phyloP scores from a whole-genome alignment of 805 yeast species.

The Starmerella kuoi region DNA sequence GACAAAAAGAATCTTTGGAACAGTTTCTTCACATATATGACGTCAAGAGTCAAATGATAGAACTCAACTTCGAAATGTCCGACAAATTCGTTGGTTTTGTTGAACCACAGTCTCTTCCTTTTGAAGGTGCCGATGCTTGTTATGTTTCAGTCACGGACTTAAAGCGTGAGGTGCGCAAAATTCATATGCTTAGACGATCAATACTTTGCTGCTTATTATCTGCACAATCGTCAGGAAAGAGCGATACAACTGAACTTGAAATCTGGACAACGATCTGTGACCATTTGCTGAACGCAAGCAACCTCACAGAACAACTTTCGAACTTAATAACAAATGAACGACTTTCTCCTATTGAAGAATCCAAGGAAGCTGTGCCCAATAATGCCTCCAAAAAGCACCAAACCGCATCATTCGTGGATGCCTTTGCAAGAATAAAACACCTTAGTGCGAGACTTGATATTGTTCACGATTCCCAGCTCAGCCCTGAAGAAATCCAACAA shows the following conservation, averaged over 20 bases:
- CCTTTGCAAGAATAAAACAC: constrained; percentile 16
- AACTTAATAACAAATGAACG: constrained; percentile 19
- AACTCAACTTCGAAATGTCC: constrained; percentile 18
- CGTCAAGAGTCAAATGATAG: constrained; percentile 27
- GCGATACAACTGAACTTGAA: constrained; percentile 20
- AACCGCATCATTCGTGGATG: constrained; percentile 3
- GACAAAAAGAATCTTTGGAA: constrained; percentile 26
- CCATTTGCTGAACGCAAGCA: constrained; percentile 11
- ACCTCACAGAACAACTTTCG: constrained; percentile 16
- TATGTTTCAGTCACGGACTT: constrained; percentile 24
- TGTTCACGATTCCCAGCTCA: constrained; percentile 7
- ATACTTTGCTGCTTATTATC: constrained; percentile 36
- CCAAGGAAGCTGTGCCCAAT: not conserved
- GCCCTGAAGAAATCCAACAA: constrained; percentile 4
- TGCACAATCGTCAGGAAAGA: constrained; percentile 22
- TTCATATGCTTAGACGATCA: constrained; percentile 34
- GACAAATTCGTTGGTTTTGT: constrained; percentile 15
- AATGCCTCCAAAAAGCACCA: not conserved
- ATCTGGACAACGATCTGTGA: constrained; percentile 24
- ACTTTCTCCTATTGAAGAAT: not conserved
- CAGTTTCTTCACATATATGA: constrained; percentile 37
- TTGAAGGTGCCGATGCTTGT: constrained; percentile 14
- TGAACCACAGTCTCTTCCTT: not conserved
- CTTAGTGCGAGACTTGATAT: constrained; percentile 21
- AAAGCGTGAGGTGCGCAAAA: constrained; percentile 28